Evolutionary conservation across 176 grass and related monocot genomes (phyloP).

Genomic region (Rhynchospora tenuis): DNA sequence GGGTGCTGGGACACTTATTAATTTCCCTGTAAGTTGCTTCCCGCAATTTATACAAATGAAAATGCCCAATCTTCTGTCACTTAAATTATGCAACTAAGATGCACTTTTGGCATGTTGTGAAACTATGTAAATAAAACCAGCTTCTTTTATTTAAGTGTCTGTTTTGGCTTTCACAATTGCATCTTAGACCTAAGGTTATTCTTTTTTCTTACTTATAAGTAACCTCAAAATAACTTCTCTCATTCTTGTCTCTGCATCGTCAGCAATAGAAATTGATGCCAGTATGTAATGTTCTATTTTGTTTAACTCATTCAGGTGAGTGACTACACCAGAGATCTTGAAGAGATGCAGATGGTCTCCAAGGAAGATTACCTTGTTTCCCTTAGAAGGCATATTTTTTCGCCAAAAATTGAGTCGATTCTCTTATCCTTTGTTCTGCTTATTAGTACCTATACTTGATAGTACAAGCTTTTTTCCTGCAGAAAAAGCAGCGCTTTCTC

Average conservation of each 20-base stretch:
- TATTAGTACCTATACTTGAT: slow-evolving; percentile 32
- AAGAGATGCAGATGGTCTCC: slow-evolving; percentile 96
- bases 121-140: not conserved
- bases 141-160: not conserved
- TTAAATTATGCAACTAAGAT: not conserved
- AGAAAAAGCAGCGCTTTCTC: slow-evolving; percentile 99
- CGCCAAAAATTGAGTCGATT: slow-evolving; percentile 11
- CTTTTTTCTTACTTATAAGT: not conserved
- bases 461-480: slow-evolving; percentile 38
- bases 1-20: slow-evolving; percentile 97
- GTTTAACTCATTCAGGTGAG: slow-evolving; percentile 64
- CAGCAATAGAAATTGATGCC: not conserved
- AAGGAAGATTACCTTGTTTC: slow-evolving; percentile 99
- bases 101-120: not conserved
- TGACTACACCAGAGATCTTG: slow-evolving; percentile 99
- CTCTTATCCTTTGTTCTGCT: slow-evolving; percentile 3
- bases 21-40: slow-evolving; percentile 80
- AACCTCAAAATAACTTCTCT: not conserved
- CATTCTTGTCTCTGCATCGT: not conserved
- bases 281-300: slow-evolving; percentile 25
- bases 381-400: slow-evolving; percentile 72
- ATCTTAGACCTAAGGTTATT: not conserved
- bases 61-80: not conserved
- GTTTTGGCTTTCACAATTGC: not conserved
- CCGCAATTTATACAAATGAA: not conserved